Percentiles rank a stretch among this genome's conserved stretches.
These are phyloP conservation scores for Coprinopsis cinerea DNA, from an alignment of 768 basidiomycete genomes.

Conservation along the genomic window DNA sequence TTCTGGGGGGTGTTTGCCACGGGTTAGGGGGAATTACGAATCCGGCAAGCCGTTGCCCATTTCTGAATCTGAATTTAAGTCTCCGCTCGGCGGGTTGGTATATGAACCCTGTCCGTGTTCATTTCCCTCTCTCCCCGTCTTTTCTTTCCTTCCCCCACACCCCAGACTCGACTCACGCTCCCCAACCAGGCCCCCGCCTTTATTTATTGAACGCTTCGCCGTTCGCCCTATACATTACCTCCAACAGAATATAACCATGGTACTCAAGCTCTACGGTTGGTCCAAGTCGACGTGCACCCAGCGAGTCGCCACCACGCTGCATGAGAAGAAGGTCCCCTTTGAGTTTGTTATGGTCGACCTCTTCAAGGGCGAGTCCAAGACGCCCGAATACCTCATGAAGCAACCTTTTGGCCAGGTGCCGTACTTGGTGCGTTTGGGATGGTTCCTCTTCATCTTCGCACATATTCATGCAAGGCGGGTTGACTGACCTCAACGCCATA, in stretches of 20 bases:
- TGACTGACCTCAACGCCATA: background rate
- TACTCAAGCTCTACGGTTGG: conserved; percentile 32
- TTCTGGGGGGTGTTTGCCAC: too few relatives aligned
- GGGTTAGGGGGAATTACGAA: too few relatives aligned
- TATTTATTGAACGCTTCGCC: background rate
- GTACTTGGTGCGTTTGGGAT: too few relatives aligned
- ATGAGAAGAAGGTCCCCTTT: conserved; percentile 48
- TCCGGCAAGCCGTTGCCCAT: too few relatives aligned
- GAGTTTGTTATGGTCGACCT: conserved; percentile 39
- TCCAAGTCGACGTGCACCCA: conserved; percentile 36
- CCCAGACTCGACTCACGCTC: background rate
- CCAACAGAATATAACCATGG: conserved; percentile 3
- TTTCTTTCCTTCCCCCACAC: background rate
- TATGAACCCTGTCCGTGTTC: too few relatives aligned
- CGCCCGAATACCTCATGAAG: conserved; percentile 26
- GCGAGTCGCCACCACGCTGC: conserved; percentile 38
- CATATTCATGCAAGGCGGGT: too few relatives aligned
- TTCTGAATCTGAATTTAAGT: too few relatives aligned
- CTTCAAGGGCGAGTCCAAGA: conserved; percentile 34
- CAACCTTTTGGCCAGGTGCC: conserved; percentile 60
- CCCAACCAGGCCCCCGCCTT: background rate
- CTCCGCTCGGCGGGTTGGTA: too few relatives aligned
- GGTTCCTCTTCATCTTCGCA: too few relatives aligned
- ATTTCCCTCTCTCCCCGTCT: background rate
- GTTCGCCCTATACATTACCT: background rate